Evolutionary conservation across 257 asterid genomes (phyloP).

Genomic region (Thymus mandschuricus): DNA sequence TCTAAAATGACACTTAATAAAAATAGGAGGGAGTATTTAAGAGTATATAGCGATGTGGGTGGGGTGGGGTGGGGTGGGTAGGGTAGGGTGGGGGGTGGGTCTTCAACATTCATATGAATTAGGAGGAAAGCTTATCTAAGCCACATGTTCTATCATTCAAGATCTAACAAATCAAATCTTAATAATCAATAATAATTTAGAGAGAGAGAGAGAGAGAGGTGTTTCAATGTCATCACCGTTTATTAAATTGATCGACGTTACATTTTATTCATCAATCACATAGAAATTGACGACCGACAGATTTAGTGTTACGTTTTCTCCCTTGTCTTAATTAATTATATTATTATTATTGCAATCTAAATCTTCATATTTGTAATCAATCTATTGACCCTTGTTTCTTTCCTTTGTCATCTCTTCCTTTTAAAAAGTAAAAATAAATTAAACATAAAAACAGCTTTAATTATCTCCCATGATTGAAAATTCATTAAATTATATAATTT

Average conservation of each 20-base stretch:
- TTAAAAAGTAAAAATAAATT: too few relatives aligned
- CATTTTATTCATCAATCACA: slow-evolving; percentile 16
- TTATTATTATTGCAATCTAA: not conserved
- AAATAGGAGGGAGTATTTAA: too few relatives aligned
- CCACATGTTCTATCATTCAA: slow-evolving; percentile 13
- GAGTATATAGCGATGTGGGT: not conserved
- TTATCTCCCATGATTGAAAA: not conserved
- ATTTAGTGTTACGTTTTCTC: not conserved
- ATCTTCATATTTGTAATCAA: not conserved
- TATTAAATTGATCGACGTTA: not conserved
- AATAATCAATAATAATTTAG: not conserved
- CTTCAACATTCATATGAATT: not conserved
- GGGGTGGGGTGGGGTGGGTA: not conserved
- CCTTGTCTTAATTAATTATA: not conserved
- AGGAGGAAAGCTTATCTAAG: slow-evolving; percentile 1
- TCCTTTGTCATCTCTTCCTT: not conserved
- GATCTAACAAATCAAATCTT: not conserved
- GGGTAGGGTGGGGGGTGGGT: slow-evolving; percentile 7
- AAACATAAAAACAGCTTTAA: too few relatives aligned
- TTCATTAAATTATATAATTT: too few relatives aligned
- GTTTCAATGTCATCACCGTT: not conserved
- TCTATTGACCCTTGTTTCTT: not conserved
- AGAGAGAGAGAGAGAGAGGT: too few relatives aligned
- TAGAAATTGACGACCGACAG: slow-evolving; percentile 24
- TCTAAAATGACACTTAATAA: too few relatives aligned